Conservation (phyloP, 495 filamentous ascomycete genomes). For the Daldinia grandis region DNA sequence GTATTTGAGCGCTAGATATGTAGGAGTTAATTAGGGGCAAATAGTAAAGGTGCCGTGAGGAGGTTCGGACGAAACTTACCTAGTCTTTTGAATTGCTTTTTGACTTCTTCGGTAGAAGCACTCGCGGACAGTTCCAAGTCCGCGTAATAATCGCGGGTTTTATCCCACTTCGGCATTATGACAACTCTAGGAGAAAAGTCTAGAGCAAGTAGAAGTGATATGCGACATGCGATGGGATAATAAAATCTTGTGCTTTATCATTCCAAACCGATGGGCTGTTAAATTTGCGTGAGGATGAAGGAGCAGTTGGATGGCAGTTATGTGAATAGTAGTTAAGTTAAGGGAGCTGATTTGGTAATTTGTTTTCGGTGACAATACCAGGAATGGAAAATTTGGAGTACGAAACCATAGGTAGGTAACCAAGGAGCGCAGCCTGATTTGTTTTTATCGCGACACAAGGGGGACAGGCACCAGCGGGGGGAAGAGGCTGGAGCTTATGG, state of each 20-base stretch:
- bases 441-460: slow-evolving; percentile 10
- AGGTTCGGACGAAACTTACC: slow-evolving; percentile 58
- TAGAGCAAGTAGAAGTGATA: slow-evolving; percentile 1
- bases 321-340: neutral
- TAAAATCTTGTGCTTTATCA: slow-evolving; percentile 7
- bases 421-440: slow-evolving; percentile 1
- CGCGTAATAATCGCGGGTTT: slow-evolving; percentile 82
- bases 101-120: slow-evolving; percentile 76
- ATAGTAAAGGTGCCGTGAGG: neutral
- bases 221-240: slow-evolving; percentile 1
- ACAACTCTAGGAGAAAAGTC: slow-evolving; percentile 21
- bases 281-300: neutral
- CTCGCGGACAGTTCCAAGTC: slow-evolving; percentile 74
- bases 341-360: neutral
- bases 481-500: neutral
- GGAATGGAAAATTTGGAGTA: slow-evolving; percentile 5
- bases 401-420: slow-evolving; percentile 1
- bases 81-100: slow-evolving; percentile 85
- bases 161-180: slow-evolving; percentile 79
- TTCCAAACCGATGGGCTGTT: slow-evolving; percentile 8
- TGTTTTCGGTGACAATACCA: neutral
- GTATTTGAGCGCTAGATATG: slow-evolving; percentile 72
- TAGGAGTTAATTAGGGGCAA: slow-evolving; percentile 5
- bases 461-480: neutral
- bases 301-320: neutral